Percentiles rank a stretch among this genome's conserved stretches.
These are phyloP conservation scores for Zymoseptoria passerinii DNA, from an alignment of 2,329 filamentous ascomycete species.

Conservation along the genomic window DNA sequence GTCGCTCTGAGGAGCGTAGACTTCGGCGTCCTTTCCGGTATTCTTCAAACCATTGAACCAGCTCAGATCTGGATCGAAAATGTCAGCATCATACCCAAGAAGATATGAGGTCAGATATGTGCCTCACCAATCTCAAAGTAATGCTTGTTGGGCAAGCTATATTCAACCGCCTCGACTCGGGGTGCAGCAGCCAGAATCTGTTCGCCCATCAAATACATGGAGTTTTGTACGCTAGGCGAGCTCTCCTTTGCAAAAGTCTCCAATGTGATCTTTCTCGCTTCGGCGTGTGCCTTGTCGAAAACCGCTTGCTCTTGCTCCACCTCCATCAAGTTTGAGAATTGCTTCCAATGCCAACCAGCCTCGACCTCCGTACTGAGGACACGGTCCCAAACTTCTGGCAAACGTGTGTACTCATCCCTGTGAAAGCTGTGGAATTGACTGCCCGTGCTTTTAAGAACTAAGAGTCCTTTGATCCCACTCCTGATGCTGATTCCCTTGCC, in stretches of 20 bases:
- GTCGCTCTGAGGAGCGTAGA: slow-evolving; percentile 84
- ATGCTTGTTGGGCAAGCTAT: slow-evolving; percentile 92
- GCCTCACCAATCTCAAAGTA: slow-evolving; percentile 88
- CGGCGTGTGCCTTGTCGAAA: slow-evolving; percentile 73
- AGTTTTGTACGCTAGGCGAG: slow-evolving; percentile 88
- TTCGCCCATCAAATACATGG: slow-evolving; percentile 98
- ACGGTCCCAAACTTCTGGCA: slow-evolving; percentile 86
- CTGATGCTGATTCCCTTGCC: slow-evolving; percentile 63
- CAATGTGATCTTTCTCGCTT: slow-evolving; percentile 77
- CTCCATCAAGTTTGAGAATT: slow-evolving; percentile 56
- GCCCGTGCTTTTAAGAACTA: slow-evolving; percentile 92
- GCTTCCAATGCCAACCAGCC: slow-evolving; percentile 75
- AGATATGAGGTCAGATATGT: neutral
- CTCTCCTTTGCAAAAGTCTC: slow-evolving; percentile 84
- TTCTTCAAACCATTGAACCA: slow-evolving; percentile 97
- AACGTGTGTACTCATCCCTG: slow-evolving; percentile 84
- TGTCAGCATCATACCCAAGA: slow-evolving; percentile 6
- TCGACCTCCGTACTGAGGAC: slow-evolving; percentile 93
- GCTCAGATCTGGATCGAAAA: slow-evolving; percentile 59
- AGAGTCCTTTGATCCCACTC: slow-evolving; percentile 65
- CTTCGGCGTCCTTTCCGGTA: slow-evolving; percentile 88
- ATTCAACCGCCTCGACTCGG: slow-evolving; percentile 64
- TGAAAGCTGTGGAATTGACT: slow-evolving; percentile 94
- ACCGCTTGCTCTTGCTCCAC: slow-evolving; percentile 55
- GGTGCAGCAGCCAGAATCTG: slow-evolving; percentile 71